A percentile compares a stretch with the other conserved stretches of the same genome.
These are phyloP conservation scores for Aphanomyces stellatus DNA, from an alignment of 352 stramenopile genomes.

Conservation along the genomic window DNA sequence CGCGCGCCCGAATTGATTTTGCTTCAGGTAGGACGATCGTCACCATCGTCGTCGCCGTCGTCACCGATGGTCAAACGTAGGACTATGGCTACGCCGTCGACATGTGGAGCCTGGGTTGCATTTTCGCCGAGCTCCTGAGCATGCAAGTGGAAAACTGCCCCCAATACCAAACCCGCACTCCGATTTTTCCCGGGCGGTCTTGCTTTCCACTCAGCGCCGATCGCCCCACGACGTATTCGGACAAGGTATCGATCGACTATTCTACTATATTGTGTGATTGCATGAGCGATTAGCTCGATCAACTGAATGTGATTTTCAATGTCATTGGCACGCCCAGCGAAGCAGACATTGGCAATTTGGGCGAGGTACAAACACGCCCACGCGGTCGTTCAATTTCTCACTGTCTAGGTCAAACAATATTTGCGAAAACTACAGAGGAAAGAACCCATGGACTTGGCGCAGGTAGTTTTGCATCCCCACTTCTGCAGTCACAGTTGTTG, in stretches of 20 bases:
- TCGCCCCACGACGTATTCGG: conserved; percentile 23
- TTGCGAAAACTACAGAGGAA: conserved; percentile 80
- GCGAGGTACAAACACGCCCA: conserved; percentile 14
- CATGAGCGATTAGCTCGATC: conserved; percentile 22
- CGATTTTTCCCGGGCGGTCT: conserved; percentile 24
- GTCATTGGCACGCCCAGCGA: conserved; percentile 53
- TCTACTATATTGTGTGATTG: neutral
- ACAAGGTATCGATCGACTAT: conserved; percentile 22
- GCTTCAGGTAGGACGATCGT: conserved; percentile 33
- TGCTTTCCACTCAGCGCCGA: conserved; percentile 26
- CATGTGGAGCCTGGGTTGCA: conserved; percentile 90
- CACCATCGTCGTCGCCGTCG: neutral
- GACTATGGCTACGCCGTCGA: conserved; percentile 85
- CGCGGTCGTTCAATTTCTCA: neutral
- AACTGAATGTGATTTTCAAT: conserved; percentile 72
- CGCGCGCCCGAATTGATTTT: conserved; percentile 79
- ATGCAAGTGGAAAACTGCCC: conserved; percentile 25
- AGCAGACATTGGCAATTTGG: conserved; percentile 31
- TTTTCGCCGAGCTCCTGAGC: conserved; percentile 24
- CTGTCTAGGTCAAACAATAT: conserved; percentile 64
- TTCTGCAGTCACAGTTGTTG: neutral
- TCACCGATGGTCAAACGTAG: neutral
- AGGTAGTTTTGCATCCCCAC: conserved; percentile 24
- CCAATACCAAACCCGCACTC: conserved; percentile 21
- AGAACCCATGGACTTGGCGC: conserved; percentile 56